Conservation (phyloP, 176 grass and related monocot genomes). For the Zoysia japonica region DNA sequence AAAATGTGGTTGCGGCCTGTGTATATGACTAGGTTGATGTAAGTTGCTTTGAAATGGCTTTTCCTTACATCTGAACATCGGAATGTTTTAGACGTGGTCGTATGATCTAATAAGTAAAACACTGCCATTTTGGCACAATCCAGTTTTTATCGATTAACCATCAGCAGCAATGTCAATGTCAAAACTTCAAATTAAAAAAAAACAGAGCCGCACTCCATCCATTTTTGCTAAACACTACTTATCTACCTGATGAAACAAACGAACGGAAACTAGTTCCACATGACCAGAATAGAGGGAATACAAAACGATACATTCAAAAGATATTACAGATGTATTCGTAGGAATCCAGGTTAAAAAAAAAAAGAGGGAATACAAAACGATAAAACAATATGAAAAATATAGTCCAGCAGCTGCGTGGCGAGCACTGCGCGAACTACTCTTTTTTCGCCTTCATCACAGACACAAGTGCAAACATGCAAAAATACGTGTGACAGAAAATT, state of each 20-base stretch:
- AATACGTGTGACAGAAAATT: background rate
- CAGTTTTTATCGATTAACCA: background rate
- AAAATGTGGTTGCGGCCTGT: conserved; percentile 21
- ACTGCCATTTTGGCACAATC: background rate
- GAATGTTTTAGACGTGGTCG: background rate
- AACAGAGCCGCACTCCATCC: background rate
- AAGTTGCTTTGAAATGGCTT: background rate
- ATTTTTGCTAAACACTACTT: background rate
- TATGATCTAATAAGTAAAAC: background rate
- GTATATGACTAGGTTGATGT: background rate
- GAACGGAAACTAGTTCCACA: background rate
- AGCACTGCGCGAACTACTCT: background rate
- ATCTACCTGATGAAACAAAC: background rate
- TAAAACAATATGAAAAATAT: background rate
- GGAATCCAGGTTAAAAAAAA: too few species aligned
- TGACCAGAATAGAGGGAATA: background rate
- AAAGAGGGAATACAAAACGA: background rate
- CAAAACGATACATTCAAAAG: background rate
- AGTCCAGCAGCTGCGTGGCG: background rate
- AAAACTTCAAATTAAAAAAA: background rate
- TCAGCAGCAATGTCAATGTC: background rate
- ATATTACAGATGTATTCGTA: too few species aligned
- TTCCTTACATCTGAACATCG: background rate
- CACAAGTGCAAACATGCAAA: background rate
- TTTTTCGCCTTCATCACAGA: too few species aligned